Evolutionary conservation across 1,139 yeast genomes (phyloP).

Genomic region (Suhomyces anneliseae): DNA sequence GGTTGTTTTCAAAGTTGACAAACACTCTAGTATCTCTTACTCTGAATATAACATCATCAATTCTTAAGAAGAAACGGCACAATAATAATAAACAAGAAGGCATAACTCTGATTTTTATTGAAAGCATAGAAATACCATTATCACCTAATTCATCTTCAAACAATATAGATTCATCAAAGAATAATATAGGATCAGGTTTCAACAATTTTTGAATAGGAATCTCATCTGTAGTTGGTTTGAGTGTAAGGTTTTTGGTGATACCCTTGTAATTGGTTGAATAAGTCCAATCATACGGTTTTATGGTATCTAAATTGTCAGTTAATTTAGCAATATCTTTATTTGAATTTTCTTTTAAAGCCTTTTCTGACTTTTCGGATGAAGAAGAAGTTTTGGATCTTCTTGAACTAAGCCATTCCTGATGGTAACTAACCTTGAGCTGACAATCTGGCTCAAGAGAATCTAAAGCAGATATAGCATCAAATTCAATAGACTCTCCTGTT

Average conservation of each 20-base stretch:
- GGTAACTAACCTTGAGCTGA: conserved; percentile 68
- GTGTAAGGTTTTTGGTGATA: conserved; percentile 29
- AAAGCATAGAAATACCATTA: conserved; percentile 81
- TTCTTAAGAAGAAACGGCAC: conserved; percentile 78
- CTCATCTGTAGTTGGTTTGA: conserved; percentile 24
- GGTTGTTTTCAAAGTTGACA: conserved; percentile 68
- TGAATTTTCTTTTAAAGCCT: conserved; percentile 27
- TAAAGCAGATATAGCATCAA: conserved; percentile 80
- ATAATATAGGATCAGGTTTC: conserved; percentile 80
- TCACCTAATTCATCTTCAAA: conserved; percentile 97
- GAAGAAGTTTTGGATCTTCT: conserved; percentile 40
- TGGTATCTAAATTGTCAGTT: conserved; percentile 35
- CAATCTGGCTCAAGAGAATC: conserved; percentile 54
- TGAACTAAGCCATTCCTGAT: conserved; percentile 82
- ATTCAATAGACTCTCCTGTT: conserved; percentile 52
- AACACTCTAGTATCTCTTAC: conserved; percentile 82
- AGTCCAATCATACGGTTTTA: conserved; percentile 95
- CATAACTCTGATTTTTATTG: conserved; percentile 88
- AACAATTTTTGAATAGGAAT: conserved; percentile 73
- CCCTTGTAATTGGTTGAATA: conserved; percentile 83
- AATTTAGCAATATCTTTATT: conserved; percentile 40
- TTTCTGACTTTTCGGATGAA: conserved; percentile 30
- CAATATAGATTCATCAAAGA: conserved; percentile 83
- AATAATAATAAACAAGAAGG: conserved; percentile 71
- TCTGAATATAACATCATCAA: conserved; percentile 84